Evolutionary conservation across 2,329 filamentous ascomycete species (phyloP).

Genomic region (Microdochium nivale): DNA sequence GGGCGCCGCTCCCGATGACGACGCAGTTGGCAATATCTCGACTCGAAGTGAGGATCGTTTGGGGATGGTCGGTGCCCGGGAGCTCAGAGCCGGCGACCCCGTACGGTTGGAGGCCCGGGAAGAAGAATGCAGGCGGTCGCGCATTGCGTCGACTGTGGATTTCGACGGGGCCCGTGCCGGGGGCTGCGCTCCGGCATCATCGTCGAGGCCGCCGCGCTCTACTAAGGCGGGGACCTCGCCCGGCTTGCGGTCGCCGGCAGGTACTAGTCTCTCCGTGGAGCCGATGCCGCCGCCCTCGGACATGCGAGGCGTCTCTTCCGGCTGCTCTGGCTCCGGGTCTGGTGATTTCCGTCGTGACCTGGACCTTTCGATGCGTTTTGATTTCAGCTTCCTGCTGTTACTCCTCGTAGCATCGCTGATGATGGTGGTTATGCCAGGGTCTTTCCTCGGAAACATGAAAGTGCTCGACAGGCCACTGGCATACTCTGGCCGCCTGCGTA

Average conservation of each 20-base stretch:
- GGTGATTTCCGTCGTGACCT: neutral
- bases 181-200: neutral
- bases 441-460: neutral
- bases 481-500: neutral
- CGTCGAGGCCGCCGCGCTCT: neutral
- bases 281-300: neutral
- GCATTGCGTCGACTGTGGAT: neutral
- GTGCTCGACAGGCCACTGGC: neutral
- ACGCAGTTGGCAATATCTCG: neutral
- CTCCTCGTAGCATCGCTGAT: neutral
- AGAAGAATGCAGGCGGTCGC: neutral
- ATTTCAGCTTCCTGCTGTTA: neutral
- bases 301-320: neutral
- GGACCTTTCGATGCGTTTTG: neutral
- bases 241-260: neutral
- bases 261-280: neutral
- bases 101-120: neutral
- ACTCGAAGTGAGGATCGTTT: neutral
- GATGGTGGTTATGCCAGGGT: neutral
- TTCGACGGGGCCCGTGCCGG: neutral
- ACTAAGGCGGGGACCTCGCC: neutral
- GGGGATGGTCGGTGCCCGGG: neutral
- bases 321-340: neutral
- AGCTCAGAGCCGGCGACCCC: neutral
- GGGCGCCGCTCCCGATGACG: neutral